A percentile compares a stretch with the other conserved stretches of the same genome.
Evolutionary conservation across 1,284 basidiomycete species (phyloP).

Genomic region (Pyrrhoderma noxium): DNA sequence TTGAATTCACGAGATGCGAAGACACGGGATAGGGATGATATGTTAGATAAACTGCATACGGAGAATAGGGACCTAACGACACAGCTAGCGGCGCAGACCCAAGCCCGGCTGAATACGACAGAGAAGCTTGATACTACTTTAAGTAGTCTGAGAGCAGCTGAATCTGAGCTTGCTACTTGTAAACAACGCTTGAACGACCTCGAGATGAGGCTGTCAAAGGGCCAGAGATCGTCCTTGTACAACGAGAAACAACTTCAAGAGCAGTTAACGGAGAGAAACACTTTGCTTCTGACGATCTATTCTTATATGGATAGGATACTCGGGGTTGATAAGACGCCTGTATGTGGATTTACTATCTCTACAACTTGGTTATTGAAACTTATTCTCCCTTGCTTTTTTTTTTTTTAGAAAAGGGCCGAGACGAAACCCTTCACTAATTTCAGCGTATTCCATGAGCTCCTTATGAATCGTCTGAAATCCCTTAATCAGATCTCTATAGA

Average conservation of each 20-base stretch:
- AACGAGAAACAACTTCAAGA: constrained; percentile 81
- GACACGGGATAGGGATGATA: constrained; percentile 60
- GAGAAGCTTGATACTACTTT: constrained; percentile 80
- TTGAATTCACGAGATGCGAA: constrained; percentile 60
- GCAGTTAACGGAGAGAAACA: constrained; percentile 89
- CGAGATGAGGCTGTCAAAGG: constrained; percentile 77
- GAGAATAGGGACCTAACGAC: constrained; percentile 74
- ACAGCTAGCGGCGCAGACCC: constrained; percentile 75
- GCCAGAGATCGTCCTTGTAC: constrained; percentile 65
- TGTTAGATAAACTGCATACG: constrained; percentile 65
- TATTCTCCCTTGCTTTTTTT: not conserved
- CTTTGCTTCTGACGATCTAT: constrained; percentile 85
- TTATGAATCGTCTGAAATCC: constrained; percentile 80
- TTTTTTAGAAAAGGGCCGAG: constrained; percentile 65
- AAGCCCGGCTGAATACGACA: constrained; percentile 73
- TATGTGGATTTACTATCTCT: constrained; percentile 34
- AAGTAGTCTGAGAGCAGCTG: constrained; percentile 52
- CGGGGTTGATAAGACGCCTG: constrained; percentile 78
- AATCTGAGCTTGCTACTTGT: constrained; percentile 53
- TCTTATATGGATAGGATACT: constrained; percentile 94
- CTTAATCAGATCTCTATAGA: constrained; percentile 78
- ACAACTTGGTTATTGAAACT: constrained; percentile 1
- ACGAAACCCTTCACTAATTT: constrained; percentile 93
- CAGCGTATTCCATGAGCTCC: constrained; percentile 87
- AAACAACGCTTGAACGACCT: constrained; percentile 64